A percentile compares a stretch with the other conserved stretches of the same genome.
phyloP scores from a whole-genome alignment of 2,329 filamentous ascomycete species.

The Sporothrix euskadiensis region DNA sequence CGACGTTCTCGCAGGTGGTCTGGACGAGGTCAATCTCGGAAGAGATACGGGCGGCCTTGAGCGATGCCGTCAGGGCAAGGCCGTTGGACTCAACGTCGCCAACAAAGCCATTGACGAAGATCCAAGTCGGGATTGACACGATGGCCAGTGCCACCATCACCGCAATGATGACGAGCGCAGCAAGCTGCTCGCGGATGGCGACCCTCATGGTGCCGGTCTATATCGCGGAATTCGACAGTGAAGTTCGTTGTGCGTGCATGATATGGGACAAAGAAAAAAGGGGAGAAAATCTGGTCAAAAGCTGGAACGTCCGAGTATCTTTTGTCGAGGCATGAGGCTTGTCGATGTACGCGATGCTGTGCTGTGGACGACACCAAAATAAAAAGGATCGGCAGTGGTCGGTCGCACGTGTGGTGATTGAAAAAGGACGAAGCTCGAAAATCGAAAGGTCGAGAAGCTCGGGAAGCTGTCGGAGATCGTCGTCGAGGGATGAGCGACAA shows the following conservation, averaged over 20 bases:
- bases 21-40: constrained; percentile 78
- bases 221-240: constrained; percentile 33
- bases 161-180: constrained; percentile 72
- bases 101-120: constrained; percentile 59
- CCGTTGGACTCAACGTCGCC: constrained; percentile 56
- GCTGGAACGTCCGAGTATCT: background rate
- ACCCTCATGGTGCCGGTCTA: constrained; percentile 67
- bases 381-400: constrained; percentile 24
- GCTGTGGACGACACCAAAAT: background rate
- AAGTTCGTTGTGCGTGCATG: constrained; percentile 38
- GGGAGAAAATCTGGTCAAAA: background rate
- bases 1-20: constrained; percentile 70
- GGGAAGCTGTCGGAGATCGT: constrained; percentile 9
- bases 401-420: constrained; percentile 15
- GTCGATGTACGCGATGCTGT: background rate
- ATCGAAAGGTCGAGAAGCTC: background rate
- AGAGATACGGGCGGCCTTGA: constrained; percentile 80
- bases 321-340: background rate
- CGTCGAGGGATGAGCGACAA: constrained; percentile 3
- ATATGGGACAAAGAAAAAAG: background rate
- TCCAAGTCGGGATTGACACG: constrained; percentile 73
- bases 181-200: constrained; percentile 84
- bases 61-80: constrained; percentile 75
- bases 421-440: background rate
- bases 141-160: constrained; percentile 74